phyloP scores from a whole-genome alignment of 495 filamentous ascomycete species.

The Talaromyces stipitatus region DNA sequence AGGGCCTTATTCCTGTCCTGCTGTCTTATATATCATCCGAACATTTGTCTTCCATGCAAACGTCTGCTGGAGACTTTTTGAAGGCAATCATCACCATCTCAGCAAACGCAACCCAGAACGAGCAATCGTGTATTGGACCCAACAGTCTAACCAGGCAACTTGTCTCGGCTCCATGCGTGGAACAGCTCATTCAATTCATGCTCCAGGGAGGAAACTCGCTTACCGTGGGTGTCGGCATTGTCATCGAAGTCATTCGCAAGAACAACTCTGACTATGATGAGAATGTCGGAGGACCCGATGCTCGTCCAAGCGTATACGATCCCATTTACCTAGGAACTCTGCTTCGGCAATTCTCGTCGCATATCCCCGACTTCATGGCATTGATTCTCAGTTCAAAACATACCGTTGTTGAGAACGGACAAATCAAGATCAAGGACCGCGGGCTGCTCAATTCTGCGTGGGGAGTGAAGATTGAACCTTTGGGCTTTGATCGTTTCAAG shows the following conservation, averaged over 20 bases:
- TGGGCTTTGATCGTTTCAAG: slow-evolving; percentile 98
- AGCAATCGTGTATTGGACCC: slow-evolving; percentile 94
- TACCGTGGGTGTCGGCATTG: slow-evolving; percentile 93
- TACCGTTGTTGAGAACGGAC: slow-evolving; percentile 50
- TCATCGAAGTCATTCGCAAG: slow-evolving; percentile 98
- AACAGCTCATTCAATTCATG: slow-evolving; percentile 82
- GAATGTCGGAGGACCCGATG: slow-evolving; percentile 65
- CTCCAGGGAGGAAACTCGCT: slow-evolving; percentile 87
- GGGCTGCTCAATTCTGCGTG: slow-evolving; percentile 76
- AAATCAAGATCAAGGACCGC: slow-evolving; percentile 49
- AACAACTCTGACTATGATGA: slow-evolving; percentile 99
- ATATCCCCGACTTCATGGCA: slow-evolving; percentile 94
- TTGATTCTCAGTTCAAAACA: slow-evolving; percentile 65
- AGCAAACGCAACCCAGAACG: slow-evolving; percentile 94
- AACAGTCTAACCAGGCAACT: slow-evolving; percentile 95
- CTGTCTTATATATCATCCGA: slow-evolving; percentile 82
- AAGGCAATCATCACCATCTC: slow-evolving; percentile 99
- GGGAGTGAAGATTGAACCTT: slow-evolving; percentile 82
- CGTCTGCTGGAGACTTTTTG: slow-evolving; percentile 93
- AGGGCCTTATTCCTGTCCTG: slow-evolving; percentile 81
- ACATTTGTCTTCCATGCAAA: slow-evolving; percentile 79
- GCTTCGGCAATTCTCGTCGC: slow-evolving; percentile 81
- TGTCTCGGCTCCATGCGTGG: slow-evolving; percentile 79
- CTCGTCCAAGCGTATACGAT: slow-evolving; percentile 73
- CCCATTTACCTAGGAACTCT: slow-evolving; percentile 94